Base-by-base conservation (phyloP, 768 basidiomycete genomes). In the Tylopilus cervinicoccineus region DNA sequence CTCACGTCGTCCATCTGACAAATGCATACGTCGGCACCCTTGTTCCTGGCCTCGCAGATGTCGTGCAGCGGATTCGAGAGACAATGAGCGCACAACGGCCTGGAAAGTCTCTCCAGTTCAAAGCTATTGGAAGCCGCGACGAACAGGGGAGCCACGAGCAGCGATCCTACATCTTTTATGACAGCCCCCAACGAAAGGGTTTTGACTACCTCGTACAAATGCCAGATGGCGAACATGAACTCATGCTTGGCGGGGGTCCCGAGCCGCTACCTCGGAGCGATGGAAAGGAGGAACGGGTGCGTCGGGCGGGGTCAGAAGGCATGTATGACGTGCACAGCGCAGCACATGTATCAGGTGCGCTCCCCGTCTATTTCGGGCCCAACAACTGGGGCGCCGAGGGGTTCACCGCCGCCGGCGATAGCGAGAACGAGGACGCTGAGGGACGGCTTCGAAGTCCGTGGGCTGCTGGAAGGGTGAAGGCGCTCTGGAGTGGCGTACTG, bases 171-270 rank as follows among this genome's bases (percentile, higher is more conserved):
- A 68, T 84, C 29, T 80, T 87, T 60, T 80, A 76, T 60, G 72
- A 78, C 5, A 68, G 65, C 7, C 58, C 63, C 4, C 55, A 64
- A 10, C 50, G 43, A 19, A 66, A 67, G 44, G 72, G 68, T 8
- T 85, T 74, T 60, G 84, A 86, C 59, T 88, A 87, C 61, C 76
- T 88, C 50, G 84, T 84, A 6, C 86, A 87, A 62, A 76, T 80
- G 38, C 70, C 73, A 19, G 36, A 48, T 11, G 70, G 63, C 36
- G 74, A 69, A 44, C 66, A 67, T 39, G 75, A 76, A 53, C 70
- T 88, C 45, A 83, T 86, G 77, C 77, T 84, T 47, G 85, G 86
- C n/a, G 84, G 81, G 6, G 84, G 78, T 9, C 68, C 75, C 43
- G 68, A 71, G 36, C 65, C 27, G 51, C 61, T 20, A 11, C 49